Base-by-base conservation (phyloP, 768 basidiomycete species). In the Mycena floridula region DNA sequence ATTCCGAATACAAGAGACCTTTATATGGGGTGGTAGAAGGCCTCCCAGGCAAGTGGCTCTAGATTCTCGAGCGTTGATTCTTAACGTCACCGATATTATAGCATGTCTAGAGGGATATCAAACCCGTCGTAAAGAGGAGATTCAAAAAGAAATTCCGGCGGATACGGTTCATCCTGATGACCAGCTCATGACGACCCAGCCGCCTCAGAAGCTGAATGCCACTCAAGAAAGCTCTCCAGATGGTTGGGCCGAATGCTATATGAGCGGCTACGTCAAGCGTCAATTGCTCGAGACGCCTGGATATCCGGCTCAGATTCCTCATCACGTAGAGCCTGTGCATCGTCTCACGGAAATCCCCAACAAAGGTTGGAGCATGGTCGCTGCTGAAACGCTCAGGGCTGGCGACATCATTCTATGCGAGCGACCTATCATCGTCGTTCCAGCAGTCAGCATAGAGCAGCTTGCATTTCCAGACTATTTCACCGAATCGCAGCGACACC, bases 381-480 rank as follows among this genome's bases (percentile, higher is more conserved):
- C 65, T 16, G 61, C 56, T 9, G 47, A 50, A 23, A 43, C 55
- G 16, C 53, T 69, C 42, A 49, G 50, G 21, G 30, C 42, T 3
- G 63, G 62, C 39, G 65, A 66, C 7, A 47, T 66, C 12, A 61
- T 72, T 37, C 47, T 68, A 11, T 52, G 49, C n/a, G 69, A 72
- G 40, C 63, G 69, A 3, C 67, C 68, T 2, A 52, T 70, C 30
- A 49, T 70, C 16, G 49, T 69, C 7, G 28, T 43, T 13, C 59
- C n/a, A n/a, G n/a, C n/a, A n/a, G 9, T 13, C 11, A 9, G 36
- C 25, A 7, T 7, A 22, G 3, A 20, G 1, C 5, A 32, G 2
- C 22, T 22, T 16, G 23, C 8, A 16, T 35, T 41, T 8, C 30
- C 27, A 22, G 42, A 25, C 7, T 3, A 24, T 9, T 22, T 45